Conservation (phyloP, 805 yeast species). For the Saccharomyces kudriavzevii region DNA sequence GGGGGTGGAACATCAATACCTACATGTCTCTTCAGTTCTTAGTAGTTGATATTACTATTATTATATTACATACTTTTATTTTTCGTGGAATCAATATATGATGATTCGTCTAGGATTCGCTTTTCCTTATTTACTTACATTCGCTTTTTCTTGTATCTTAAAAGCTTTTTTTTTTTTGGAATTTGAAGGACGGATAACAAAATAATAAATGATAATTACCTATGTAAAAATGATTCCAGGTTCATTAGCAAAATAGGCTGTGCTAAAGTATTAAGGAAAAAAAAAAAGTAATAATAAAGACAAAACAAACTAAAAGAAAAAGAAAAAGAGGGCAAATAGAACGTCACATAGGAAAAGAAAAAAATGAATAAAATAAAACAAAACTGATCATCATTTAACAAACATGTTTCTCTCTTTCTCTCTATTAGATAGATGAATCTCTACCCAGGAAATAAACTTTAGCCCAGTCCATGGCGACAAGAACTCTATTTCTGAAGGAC, state of each 20-base stretch:
- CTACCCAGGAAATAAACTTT: constrained; percentile 86
- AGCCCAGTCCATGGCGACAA: constrained; percentile 83
- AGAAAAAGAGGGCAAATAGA: not conserved
- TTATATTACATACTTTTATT: not conserved
- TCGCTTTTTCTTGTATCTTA: too few species aligned
- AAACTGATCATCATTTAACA: not conserved
- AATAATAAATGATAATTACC: not conserved
- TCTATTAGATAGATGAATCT: constrained; percentile 43
- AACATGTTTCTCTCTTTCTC: not conserved
- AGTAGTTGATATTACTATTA: not conserved
- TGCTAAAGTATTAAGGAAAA: not conserved
- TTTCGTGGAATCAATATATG: not conserved
- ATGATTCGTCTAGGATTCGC: not conserved
- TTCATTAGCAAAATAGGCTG: not conserved
- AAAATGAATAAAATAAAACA: not conserved
- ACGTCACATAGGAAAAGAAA: not conserved
- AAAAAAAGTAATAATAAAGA: not conserved
- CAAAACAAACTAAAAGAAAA: not conserved
- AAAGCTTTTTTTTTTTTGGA: too few species aligned
- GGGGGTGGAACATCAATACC: not conserved
- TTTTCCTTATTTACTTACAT: not conserved
- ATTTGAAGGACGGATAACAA: too few species aligned
- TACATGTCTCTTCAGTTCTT: not conserved
- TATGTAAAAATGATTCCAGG: not conserved
- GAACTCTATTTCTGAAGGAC: constrained; percentile 77